These are phyloP conservation scores for Pestalotiopsis sp. DNA, from an alignment of 2,329 filamentous ascomycete genomes.

Conservation along the genomic window DNA sequence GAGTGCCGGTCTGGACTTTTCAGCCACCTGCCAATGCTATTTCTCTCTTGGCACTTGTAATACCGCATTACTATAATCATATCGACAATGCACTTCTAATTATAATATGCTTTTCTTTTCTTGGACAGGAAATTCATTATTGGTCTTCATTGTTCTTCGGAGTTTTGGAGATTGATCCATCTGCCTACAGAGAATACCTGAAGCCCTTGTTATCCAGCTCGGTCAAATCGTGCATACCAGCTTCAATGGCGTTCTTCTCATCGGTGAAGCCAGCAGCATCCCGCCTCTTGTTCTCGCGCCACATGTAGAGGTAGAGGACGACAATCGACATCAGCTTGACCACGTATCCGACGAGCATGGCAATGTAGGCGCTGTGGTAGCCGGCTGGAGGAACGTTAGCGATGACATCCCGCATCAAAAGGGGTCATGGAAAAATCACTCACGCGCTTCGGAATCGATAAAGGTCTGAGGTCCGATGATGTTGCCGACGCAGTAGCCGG, in stretches of 20 bases:
- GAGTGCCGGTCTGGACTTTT: neutral
- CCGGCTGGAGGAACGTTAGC: conserved; percentile 20
- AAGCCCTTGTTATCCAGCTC: conserved; percentile 35
- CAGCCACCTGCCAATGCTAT: neutral
- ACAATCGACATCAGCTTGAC: conserved; percentile 30
- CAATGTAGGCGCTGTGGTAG: conserved; percentile 35
- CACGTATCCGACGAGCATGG: conserved; percentile 34
- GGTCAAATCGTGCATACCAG: conserved; percentile 34
- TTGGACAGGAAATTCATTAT: neutral
- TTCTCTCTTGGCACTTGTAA: too few species aligned
- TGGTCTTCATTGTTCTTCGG: neutral
- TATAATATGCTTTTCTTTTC: too few species aligned
- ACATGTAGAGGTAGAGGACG: conserved; percentile 33
- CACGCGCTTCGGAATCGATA: conserved; percentile 25
- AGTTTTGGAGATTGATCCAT: neutral
- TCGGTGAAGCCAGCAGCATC: conserved; percentile 29
- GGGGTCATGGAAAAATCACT: conserved; percentile 13
- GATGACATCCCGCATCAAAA: neutral
- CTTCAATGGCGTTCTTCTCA: conserved; percentile 31
- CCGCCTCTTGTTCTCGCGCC: conserved; percentile 28
- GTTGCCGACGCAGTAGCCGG: conserved; percentile 35
- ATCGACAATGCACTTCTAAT: too few species aligned
- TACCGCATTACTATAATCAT: too few species aligned
- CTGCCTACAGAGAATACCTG: conserved; percentile 24
- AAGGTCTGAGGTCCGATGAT: conserved; percentile 37